phyloP scores from a whole-genome alignment of 2,329 filamentous ascomycete genomes.

The Colletotrichum sp. region DNA sequence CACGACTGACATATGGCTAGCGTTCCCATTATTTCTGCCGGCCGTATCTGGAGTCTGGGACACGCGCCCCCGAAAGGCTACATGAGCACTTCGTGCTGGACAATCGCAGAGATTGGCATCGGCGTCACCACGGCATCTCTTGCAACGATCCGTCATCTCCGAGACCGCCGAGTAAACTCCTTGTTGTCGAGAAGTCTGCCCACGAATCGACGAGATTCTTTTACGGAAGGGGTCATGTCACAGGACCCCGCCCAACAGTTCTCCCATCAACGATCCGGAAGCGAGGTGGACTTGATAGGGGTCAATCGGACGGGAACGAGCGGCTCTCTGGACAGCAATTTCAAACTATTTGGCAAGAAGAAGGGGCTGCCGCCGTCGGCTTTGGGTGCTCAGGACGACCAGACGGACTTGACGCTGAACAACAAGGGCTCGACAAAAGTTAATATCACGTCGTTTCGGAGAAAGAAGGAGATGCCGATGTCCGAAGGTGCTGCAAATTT shows the following conservation, averaged over 20 bases:
- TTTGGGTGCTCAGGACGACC: not conserved
- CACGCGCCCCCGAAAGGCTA: not conserved
- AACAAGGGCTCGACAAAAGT: not conserved
- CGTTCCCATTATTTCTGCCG: not conserved
- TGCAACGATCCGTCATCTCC: not conserved
- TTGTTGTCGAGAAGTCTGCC: not conserved
- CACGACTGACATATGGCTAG: not conserved
- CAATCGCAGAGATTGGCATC: not conserved
- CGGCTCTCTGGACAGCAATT: not conserved
- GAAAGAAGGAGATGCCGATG: not conserved
- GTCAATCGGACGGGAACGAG: not conserved
- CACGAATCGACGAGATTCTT: not conserved
- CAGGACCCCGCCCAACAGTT: not conserved
- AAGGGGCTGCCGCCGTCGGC: not conserved
- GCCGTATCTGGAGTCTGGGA: not conserved
- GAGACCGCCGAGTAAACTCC: not conserved
- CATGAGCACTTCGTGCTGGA: slow-evolving; percentile 2
- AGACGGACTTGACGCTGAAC: not conserved
- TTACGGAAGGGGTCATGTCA: not conserved
- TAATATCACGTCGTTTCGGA: not conserved
- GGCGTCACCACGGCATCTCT: not conserved
- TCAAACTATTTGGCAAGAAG: not conserved
- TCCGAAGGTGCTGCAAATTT: not conserved
- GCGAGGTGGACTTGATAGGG: not conserved
- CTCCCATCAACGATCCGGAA: not conserved